These are phyloP conservation scores for Dictyophora rubrovolvata DNA, from an alignment of 768 basidiomycete genomes.

Conservation along the genomic window DNA sequence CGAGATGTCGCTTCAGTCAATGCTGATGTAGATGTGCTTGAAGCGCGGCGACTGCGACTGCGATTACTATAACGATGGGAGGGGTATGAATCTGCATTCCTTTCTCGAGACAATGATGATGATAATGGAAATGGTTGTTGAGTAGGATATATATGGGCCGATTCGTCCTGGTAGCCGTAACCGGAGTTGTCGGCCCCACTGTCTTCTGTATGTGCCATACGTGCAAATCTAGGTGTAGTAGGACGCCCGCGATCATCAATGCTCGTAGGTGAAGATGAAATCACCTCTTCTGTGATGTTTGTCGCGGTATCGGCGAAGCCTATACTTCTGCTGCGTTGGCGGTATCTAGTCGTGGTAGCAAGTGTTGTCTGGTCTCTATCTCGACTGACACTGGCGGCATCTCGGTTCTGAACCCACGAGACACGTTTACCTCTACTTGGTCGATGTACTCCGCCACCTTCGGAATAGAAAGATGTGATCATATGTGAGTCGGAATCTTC, in stretches of 20 bases:
- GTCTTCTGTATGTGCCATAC: neutral
- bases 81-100: neutral
- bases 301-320: neutral
- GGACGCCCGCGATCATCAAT: neutral
- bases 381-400: constrained; percentile 22
- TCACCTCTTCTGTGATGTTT: neutral
- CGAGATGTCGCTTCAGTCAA: constrained; percentile 28
- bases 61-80: neutral
- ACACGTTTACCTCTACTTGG: constrained; percentile 39
- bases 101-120: neutral
- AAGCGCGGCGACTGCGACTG: constrained; percentile 23
- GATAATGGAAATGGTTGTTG: neutral
- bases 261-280: neutral
- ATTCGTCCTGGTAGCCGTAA: neutral
- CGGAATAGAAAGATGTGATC: constrained; percentile 72
- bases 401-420: constrained; percentile 49
- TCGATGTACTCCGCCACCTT: constrained; percentile 29
- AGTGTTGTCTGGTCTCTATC: neutral
- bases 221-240: neutral
- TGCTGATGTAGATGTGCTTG: constrained; percentile 31
- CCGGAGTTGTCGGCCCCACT: neutral
- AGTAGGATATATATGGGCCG: neutral
- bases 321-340: neutral
- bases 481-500: constrained; percentile 37
- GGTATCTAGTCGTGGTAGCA: neutral